Evolutionary conservation across 2,329 filamentous ascomycete genomes (phyloP), one percentile per base, ranked within the genome.

Genomic region (Chrysosporium queenslandicum): DNA sequence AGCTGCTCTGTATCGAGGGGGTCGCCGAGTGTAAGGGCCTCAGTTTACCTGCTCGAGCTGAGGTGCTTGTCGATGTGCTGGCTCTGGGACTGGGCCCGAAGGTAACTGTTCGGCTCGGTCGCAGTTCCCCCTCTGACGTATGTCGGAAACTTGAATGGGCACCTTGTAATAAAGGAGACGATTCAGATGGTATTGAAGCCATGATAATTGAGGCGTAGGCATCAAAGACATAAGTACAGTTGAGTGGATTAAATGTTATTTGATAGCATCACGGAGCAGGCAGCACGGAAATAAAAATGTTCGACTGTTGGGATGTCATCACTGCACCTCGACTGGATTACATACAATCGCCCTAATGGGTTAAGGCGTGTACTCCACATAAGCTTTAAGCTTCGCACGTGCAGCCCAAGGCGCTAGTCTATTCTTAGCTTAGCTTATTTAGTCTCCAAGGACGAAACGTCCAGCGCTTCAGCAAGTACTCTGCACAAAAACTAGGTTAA

Each of bases 41-140:
- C 58, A 73, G 65, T 53, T 67, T 63, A 42, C 68, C 63, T 56
- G 67, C 68, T 20, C 72, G 66, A 48, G 67, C 64, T 41, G 71
- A 68, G 32, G 66, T 59, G 40, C 67, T 67, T 53, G 67, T 65
- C 53, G 73, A 71, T 20, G 71, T 67, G 56, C 66, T 71, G 56
- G 74, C 67, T 39, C 69, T 71, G 40, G 72, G 68, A 54, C 71
- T 63, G 20, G 72, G 72, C 53, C 72, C 74, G 62, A 76, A 76
- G 27, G 71, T 72, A 46, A 76, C 73, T 34, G 72, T 73, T 48
- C 71, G 66, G 53, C 66, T 60, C 32, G 64, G 60, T 54, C 67
- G 67, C 58, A 58, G 63, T 49, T 64, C 59, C 56, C 62, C 63
- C 57, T 64, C 68, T 66, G 69, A 70, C 63, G 67, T 68, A 60